A percentile compares a stretch with the other conserved stretches of the same genome.
These are phyloP conservation scores for Poa annua DNA, from an alignment of 176 grass and related monocot genomes.

Conservation along the genomic window DNA sequence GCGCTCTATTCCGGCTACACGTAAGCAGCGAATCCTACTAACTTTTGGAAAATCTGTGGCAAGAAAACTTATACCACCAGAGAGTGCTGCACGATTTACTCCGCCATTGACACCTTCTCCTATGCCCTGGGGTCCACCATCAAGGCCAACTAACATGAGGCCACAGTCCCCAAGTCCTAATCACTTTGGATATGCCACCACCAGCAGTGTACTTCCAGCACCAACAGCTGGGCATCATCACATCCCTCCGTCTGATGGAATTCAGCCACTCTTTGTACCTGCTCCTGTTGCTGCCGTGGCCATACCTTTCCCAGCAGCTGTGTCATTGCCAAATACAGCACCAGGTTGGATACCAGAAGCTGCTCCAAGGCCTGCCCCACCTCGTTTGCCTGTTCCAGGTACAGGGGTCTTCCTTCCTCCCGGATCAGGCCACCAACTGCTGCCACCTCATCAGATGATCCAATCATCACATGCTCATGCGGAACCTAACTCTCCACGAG, in stretches of 20 bases:
- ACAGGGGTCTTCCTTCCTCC: slow-evolving; percentile 87
- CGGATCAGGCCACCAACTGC: slow-evolving; percentile 48
- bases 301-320: slow-evolving; percentile 49
- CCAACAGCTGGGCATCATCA: slow-evolving; percentile 46
- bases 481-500: slow-evolving; percentile 38
- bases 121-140: slow-evolving; percentile 53
- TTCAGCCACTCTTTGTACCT: slow-evolving; percentile 65
- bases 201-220: slow-evolving; percentile 44
- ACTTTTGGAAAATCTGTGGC: slow-evolving; percentile 69
- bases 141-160: slow-evolving; percentile 48
- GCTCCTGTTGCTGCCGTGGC: slow-evolving; percentile 43
- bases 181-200: slow-evolving; percentile 49
- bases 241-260: slow-evolving; percentile 48
- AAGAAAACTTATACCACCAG: slow-evolving; percentile 51
- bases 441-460: slow-evolving; percentile 49
- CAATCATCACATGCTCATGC: slow-evolving; percentile 38
- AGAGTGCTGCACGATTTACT: slow-evolving; percentile 40
- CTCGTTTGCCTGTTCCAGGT: slow-evolving; percentile 62
- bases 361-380: slow-evolving; percentile 50
- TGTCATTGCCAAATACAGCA: slow-evolving; percentile 40
- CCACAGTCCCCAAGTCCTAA: slow-evolving; percentile 54
- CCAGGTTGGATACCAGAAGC: slow-evolving; percentile 60
- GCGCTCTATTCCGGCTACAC: slow-evolving; percentile 62
- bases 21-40: slow-evolving; percentile 61
- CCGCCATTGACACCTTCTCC: slow-evolving; percentile 44